Percentiles rank a stretch among this genome's conserved stretches.
Evolutionary conservation across 495 filamentous ascomycete species (phyloP).

Genomic region (Penicillium nucicola): DNA sequence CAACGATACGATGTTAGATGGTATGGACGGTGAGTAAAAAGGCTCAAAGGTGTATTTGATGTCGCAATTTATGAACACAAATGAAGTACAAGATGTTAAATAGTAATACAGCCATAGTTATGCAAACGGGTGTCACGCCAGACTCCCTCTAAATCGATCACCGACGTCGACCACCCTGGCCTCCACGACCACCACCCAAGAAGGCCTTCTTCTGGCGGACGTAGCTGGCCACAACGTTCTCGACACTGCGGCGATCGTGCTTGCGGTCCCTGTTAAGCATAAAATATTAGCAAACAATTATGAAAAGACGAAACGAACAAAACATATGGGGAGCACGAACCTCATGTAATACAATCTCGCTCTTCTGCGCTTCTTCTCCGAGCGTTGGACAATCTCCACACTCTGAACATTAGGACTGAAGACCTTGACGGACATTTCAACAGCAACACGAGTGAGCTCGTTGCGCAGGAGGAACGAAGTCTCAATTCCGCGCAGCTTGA

Average conservation of each 20-base stretch:
- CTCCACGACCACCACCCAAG: conserved; percentile 21
- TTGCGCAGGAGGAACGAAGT: conserved; percentile 81
- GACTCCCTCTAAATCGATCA: conserved; percentile 12
- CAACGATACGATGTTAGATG: no score
- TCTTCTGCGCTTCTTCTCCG: conserved; percentile 77
- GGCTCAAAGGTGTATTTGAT: conserved; percentile 6
- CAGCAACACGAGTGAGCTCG: conserved; percentile 74
- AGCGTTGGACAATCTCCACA: conserved; percentile 90
- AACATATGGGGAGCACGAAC: conserved; percentile 39
- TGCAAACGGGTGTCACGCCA: conserved; percentile 17
- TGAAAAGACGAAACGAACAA: conserved; percentile 14
- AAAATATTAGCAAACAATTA: conserved; percentile 1
- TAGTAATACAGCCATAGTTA: conserved; percentile 35
- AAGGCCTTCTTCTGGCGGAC: conserved; percentile 56
- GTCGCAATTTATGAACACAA: conserved; percentile 7
- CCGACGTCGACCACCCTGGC: conserved; percentile 10
- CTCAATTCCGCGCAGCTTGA: conserved; percentile 80
- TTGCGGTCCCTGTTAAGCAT: conserved; percentile 48
- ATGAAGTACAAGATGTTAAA: conserved; percentile 7
- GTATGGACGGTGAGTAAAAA: not conserved
- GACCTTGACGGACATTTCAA: conserved; percentile 98
- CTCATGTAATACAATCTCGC: conserved; percentile 91
- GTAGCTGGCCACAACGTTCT: conserved; percentile 69
- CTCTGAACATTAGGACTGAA: conserved; percentile 84
- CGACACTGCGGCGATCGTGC: conserved; percentile 68